phyloP scores from a whole-genome alignment of 345 rosid species.

The Turritis glabra region DNA sequence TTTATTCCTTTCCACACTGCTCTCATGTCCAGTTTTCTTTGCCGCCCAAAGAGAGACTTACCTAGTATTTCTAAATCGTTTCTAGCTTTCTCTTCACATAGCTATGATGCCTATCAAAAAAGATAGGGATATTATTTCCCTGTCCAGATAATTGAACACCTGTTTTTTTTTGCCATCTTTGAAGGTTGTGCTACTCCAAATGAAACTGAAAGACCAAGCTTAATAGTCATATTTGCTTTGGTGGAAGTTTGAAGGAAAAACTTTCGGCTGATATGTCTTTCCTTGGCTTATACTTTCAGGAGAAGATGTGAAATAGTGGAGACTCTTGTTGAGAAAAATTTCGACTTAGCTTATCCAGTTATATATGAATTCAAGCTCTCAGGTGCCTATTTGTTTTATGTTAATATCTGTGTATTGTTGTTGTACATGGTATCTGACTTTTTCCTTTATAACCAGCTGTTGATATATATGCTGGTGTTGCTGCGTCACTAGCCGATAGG shows the following conservation, averaged over 20 bases:
- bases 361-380: conserved; percentile 87
- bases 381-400: conserved; percentile 46
- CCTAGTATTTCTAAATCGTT: background rate
- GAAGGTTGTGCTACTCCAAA: background rate
- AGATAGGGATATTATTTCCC: background rate
- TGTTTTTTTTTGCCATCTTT: background rate
- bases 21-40: conserved; percentile 7
- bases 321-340: conserved; percentile 86
- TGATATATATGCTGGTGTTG: conserved; percentile 96
- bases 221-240: conserved; percentile 1
- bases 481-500: conserved; percentile 91
- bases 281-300: conserved; percentile 54
- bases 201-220: conserved; percentile 10
- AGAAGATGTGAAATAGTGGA: conserved; percentile 88
- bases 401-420: background rate
- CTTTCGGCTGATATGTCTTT: conserved; percentile 24
- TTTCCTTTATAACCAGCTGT: conserved; percentile 59
- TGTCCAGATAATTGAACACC: conserved; percentile 14
- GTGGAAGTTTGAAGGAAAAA: background rate
- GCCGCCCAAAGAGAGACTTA: background rate
- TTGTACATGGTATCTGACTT: conserved; percentile 11
- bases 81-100: background rate
- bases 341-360: conserved; percentile 92
- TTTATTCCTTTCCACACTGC: background rate
- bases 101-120: background rate